A percentile compares a stretch with the other conserved stretches of the same genome.
phyloP scores from a whole-genome alignment of 129 eudicot genomes.

The Lactuca sativa region DNA sequence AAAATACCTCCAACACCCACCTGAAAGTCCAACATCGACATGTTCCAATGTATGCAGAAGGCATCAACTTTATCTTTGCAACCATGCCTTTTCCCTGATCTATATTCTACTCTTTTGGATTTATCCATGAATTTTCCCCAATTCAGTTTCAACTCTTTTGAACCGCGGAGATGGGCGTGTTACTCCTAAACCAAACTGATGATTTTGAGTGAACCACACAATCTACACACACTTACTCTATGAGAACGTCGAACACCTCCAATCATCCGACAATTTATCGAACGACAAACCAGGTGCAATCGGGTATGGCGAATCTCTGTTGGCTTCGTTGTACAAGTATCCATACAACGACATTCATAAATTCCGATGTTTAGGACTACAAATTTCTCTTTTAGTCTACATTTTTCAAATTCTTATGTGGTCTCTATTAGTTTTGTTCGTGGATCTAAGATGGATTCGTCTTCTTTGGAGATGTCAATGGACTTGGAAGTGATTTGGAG shows the following conservation, averaged over 20 bases:
- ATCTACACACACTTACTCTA: conserved; percentile 92
- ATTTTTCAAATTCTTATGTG: conserved; percentile 35
- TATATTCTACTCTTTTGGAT: too few species aligned
- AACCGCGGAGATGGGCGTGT: conserved; percentile 80
- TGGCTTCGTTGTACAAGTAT: conserved; percentile 63
- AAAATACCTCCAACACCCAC: too few species aligned
- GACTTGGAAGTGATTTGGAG: conserved; percentile 42
- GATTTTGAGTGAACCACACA: conserved; percentile 95
- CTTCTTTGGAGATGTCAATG: conserved; percentile 79
- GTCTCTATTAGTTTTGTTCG: not conserved
- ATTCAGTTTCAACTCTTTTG: too few species aligned
- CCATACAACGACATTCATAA: conserved; percentile 87
- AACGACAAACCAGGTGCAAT: conserved; percentile 86
- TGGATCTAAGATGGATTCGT: conserved; percentile 49
- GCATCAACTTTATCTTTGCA: too few species aligned
- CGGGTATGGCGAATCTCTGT: conserved; percentile 83
- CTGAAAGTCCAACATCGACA: too few species aligned
- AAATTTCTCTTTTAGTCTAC: conserved; percentile 81
- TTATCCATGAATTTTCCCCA: too few species aligned
- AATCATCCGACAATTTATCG: conserved; percentile 76
- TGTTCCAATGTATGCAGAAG: too few species aligned
- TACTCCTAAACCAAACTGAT: conserved; percentile 91
- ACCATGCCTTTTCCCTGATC: too few species aligned
- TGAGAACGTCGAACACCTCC: conserved; percentile 95
- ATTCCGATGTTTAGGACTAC: conserved; percentile 89